Conservation (phyloP, 1,284 basidiomycete genomes). For the Sporisorium scitamineum region DNA sequence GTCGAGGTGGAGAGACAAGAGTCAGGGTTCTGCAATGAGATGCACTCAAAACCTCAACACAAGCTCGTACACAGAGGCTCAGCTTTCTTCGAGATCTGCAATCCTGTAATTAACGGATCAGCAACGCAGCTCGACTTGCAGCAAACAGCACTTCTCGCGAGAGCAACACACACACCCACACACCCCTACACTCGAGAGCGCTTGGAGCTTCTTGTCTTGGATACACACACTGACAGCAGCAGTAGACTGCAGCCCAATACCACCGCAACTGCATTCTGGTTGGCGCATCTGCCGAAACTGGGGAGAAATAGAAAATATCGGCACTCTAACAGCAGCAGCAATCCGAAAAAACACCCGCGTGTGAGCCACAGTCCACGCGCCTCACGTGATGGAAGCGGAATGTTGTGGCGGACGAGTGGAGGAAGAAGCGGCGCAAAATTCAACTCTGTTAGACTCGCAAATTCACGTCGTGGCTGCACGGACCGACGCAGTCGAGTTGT, state of each 20-base stretch:
- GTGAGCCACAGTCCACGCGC: conserved; percentile 28
- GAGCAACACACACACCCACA: conserved; percentile 8
- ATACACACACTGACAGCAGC: background rate
- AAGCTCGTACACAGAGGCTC: conserved; percentile 5
- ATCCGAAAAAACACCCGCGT: conserved; percentile 31
- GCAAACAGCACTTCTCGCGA: no score
- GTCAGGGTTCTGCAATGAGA: conserved; percentile 10
- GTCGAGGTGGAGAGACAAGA: conserved; percentile 7
- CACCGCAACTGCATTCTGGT: conserved; percentile 8
- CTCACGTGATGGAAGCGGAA: conserved; percentile 34
- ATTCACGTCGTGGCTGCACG: conserved; percentile 5
- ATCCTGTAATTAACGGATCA: conserved; percentile 26
- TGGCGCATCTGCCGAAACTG: conserved; percentile 10
- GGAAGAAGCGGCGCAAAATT: background rate
- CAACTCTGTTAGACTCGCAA: conserved; percentile 19
- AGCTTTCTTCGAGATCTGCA: conserved; percentile 35
- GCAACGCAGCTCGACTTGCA: conserved; percentile 27
- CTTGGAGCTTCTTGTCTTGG: background rate
- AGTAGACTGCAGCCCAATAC: background rate
- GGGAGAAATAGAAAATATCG: conserved; percentile 8
- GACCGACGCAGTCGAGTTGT: conserved; percentile 20
- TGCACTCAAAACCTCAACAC: conserved; percentile 2
- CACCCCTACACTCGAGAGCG: background rate
- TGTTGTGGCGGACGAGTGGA: conserved; percentile 14
- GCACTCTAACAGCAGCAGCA: background rate